These are phyloP conservation scores for Coemansia sp. DNA, from an alignment of 192 early-diverging fungal species.

Conservation along the genomic window DNA sequence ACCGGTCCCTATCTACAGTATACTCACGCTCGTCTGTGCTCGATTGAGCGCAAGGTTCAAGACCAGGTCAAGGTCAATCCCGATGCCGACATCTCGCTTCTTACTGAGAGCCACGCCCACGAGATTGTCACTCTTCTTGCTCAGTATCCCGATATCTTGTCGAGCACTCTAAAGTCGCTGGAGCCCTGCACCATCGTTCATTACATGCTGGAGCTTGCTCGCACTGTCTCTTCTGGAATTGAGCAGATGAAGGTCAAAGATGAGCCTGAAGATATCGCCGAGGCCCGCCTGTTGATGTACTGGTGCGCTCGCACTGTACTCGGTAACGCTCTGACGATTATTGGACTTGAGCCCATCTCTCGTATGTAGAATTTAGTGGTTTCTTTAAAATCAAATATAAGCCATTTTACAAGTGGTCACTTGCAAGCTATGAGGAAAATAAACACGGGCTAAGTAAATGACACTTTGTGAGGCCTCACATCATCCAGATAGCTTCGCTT, in stretches of 20 bases:
- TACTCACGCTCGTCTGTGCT: constrained; percentile 96
- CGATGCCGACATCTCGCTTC: constrained; percentile 68
- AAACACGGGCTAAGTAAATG: too few relatives aligned
- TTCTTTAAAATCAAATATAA: not conserved
- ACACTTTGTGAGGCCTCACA: not conserved
- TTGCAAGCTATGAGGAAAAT: too few relatives aligned
- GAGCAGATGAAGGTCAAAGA: constrained; percentile 79
- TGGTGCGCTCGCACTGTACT: constrained; percentile 81
- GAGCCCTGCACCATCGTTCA: constrained; percentile 89
- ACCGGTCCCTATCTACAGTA: constrained; percentile 99
- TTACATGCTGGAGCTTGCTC: constrained; percentile 83
- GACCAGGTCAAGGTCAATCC: constrained; percentile 59
- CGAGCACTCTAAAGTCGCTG: constrained; percentile 63
- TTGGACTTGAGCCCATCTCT: constrained; percentile 85
- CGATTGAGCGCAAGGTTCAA: constrained; percentile 84
- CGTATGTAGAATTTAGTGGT: constrained; percentile 75
- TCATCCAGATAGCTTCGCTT: not conserved
- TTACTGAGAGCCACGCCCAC: constrained; percentile 72
- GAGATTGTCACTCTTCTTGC: constrained; percentile 77
- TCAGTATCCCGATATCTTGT: constrained; percentile 86
- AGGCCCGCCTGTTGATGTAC: constrained; percentile 89
- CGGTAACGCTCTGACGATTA: constrained; percentile 81
- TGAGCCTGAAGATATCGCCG: constrained; percentile 73
- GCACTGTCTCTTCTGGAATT: constrained; percentile 77
- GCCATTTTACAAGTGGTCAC: too few relatives aligned